Evolutionary conservation across 1,139 yeast genomes (phyloP), one percentile per base, ranked within the genome.

Genomic region (Candida mesenterica): DNA sequence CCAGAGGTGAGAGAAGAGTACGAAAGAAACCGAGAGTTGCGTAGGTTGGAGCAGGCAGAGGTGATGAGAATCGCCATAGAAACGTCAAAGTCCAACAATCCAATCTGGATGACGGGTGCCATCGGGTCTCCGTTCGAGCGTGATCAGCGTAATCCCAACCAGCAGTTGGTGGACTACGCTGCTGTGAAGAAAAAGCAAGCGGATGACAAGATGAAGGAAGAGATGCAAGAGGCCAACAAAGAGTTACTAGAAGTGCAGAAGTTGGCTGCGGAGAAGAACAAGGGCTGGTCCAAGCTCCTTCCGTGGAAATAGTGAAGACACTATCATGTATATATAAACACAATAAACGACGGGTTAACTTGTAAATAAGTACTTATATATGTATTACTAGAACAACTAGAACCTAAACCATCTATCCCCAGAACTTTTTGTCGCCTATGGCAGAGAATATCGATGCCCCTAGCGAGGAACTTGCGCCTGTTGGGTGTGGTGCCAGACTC

Each of bases 1-100:
- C 97, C 97, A 0, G 96, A 89, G 53, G 65, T 88, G 33, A 69
- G 89, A 44, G 81, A 80, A 10, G 82, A 84, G 41, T 87, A 86
- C 54, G 92, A 85, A 52, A 66, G 70, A 37, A 83, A 83, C 52
- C 72, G 72, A 47, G 79, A 65, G 6, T 57, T 82, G 39, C 69
- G 94, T 57, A 72, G 77, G 53, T 66, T 72, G 49, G 90, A 85
- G 57, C 85, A 81, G 53, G 68, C 73, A 53, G 78, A 75, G 49
- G 59, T 84, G 44, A 82, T 82, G 75, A 75, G 74, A 42, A 77
- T 82, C 20, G 90, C 78, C 2, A 64, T 72, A 40, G 51, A 72
- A 45, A 83, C 92, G 0, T 59, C 87, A 2, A 66, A 72, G 3
- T 79, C 88, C 15, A 70, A 77, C 46, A 86, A 82, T 38, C 95